phyloP scores from a whole-genome alignment of 2,329 filamentous ascomycete species.

The Xylariaceae sp. region DNA sequence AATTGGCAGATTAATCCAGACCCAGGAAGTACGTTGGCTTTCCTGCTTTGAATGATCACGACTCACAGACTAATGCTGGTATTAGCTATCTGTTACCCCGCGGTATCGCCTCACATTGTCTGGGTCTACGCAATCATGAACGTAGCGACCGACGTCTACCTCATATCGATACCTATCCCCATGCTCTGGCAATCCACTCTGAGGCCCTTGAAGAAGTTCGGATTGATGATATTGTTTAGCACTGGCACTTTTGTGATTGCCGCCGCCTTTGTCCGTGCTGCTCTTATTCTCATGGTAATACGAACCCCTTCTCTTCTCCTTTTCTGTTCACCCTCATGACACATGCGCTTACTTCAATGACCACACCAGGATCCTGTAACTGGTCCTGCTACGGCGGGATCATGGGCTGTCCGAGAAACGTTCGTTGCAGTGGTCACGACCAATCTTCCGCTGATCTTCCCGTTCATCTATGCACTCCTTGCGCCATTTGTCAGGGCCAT shows the following conservation, averaged over 20 bases:
- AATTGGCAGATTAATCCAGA: slow-evolving; percentile 54
- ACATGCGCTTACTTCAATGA: neutral
- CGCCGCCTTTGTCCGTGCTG: slow-evolving; percentile 34
- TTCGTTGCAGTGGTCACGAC: slow-evolving; percentile 41
- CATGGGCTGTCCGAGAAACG: slow-evolving; percentile 41
- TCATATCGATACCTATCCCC: slow-evolving; percentile 54
- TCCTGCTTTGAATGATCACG: neutral
- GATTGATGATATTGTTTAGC: slow-evolving; percentile 32
- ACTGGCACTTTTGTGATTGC: slow-evolving; percentile 37
- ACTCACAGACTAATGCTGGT: slow-evolving; percentile 10
- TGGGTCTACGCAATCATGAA: slow-evolving; percentile 48
- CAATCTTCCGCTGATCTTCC: slow-evolving; percentile 42
- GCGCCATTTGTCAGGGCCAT: slow-evolving; percentile 30
- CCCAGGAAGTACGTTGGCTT: slow-evolving; percentile 41
- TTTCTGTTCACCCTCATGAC: neutral
- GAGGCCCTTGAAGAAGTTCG: slow-evolving; percentile 33
- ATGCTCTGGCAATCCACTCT: slow-evolving; percentile 41
- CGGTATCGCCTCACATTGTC: slow-evolving; percentile 43
- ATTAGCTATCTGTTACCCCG: slow-evolving; percentile 43
- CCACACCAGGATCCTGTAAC: slow-evolving; percentile 34
- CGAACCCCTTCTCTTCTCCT: neutral
- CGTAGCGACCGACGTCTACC: slow-evolving; percentile 53
- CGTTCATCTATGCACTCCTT: slow-evolving; percentile 38
- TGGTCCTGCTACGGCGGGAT: slow-evolving; percentile 37
- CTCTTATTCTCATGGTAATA: slow-evolving; percentile 33